phyloP scores from a whole-genome alignment of 2,329 filamentous ascomycete genomes.

The Aquanectria penicillioides region DNA sequence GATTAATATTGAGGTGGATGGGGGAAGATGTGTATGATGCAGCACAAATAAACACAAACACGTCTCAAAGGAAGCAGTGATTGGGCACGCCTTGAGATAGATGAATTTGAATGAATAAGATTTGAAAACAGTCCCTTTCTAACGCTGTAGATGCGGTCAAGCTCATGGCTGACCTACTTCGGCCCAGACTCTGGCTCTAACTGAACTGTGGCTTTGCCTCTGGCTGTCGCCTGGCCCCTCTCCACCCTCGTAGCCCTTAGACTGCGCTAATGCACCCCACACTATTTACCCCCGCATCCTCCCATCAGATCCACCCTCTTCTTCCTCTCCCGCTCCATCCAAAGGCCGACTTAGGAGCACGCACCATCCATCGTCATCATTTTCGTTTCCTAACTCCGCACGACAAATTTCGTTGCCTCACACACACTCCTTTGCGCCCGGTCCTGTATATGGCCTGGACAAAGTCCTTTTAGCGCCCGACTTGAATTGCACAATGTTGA shows the following conservation, averaged over 20 bases:
- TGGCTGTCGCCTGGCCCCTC: not conserved
- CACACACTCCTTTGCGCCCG: not conserved
- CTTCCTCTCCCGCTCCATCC: not conserved
- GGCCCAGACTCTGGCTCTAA: too few species aligned
- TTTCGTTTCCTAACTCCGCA: too few species aligned
- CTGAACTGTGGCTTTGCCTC: not conserved
- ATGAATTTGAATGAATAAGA: too few species aligned
- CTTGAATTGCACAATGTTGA: not conserved
- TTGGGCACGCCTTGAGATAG: too few species aligned
- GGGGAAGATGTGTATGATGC: conserved; percentile 38
- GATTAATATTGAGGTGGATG: conserved; percentile 67
- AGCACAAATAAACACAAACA: not conserved
- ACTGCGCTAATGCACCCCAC: conserved; percentile 13
- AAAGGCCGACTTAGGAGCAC: conserved; percentile 8
- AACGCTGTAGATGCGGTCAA: too few species aligned
- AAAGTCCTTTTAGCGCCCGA: not conserved
- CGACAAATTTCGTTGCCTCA: not conserved
- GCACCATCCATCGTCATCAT: too few species aligned
- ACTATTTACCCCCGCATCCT: conserved; percentile 6
- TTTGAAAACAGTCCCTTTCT: too few species aligned
- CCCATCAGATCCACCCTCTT: too few species aligned
- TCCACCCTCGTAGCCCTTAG: too few species aligned
- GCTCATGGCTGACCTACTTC: too few species aligned
- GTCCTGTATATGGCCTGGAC: too few species aligned
- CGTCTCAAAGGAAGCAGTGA: too few species aligned